Base-by-base conservation (phyloP, 1,139 yeast genomes). In the Groenewaldozyma auringiensis region DNA sequence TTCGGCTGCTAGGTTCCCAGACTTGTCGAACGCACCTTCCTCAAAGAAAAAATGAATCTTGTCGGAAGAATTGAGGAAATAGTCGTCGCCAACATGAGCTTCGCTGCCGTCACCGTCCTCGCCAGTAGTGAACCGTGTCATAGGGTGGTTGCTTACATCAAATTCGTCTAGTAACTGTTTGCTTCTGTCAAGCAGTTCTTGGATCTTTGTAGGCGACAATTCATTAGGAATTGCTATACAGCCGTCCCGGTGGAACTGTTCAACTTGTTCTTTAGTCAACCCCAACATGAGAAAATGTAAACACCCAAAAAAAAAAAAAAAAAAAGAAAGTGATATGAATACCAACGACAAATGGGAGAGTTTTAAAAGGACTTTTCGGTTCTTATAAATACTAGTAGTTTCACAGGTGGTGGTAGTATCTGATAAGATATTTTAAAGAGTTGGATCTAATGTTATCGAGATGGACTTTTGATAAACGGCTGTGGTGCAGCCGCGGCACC, bases 21-120 rank as follows among this genome's bases (percentile, higher is more conserved):
- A 56, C 1, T 59, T 42, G 3, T 63, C 69, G 53, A 76, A 76
- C 0, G 94, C 88, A 55, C 77, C 87, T 3, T 77, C 77, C 55
- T 84, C 94, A 52, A 84, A 79, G 64, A 84, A 84, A 59, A 67
- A 84, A 3, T 79, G 72, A 3, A 84, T 69, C 53, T 83, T 83
- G 56, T 84, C 84, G 0, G 86, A 72, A 2, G 89, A 81, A 38
- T 76, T 72, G 41, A 83, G 65, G 60, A 84, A 84, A 62, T 84
- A 84, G 29, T 75, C 71, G 61, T 84, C 92, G 1, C 94, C 92
- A 40, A 84, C 73, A 57, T 83, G 92, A 13, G 63, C 62, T 2
- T 60, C 60, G 34, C 62, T 58, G 44, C 71, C 75, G 35, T 75
- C 77, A 22, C 74, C 78, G 8, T 51, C 55, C 13, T 61, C 63